Conservation (phyloP, 495 filamentous ascomycete genomes). For the Penicillium paxilli region DNA sequence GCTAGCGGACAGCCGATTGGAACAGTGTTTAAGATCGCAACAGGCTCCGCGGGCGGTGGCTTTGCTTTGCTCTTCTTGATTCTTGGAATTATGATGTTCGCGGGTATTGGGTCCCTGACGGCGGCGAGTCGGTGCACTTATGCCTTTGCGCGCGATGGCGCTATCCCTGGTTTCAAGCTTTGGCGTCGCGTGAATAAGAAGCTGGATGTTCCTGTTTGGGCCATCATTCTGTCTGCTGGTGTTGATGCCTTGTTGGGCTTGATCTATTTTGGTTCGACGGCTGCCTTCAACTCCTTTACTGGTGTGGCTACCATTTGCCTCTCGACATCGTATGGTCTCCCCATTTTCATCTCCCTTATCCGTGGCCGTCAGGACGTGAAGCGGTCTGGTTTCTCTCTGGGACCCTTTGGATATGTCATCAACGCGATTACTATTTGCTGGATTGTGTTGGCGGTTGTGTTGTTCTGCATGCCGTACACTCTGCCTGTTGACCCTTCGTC, state of each 20-base stretch:
- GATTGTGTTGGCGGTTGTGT: conserved; percentile 50
- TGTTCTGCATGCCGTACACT: conserved; percentile 58
- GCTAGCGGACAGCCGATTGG: conserved; percentile 55
- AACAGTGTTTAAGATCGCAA: conserved; percentile 34
- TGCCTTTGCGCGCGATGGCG: conserved; percentile 66
- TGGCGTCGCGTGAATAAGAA: conserved; percentile 59
- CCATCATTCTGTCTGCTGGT: conserved; percentile 53
- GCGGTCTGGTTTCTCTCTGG: conserved; percentile 49
- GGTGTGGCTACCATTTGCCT: conserved; percentile 67
- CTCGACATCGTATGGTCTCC: conserved; percentile 61
- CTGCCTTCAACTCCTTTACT: conserved; percentile 67
- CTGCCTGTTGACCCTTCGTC: conserved; percentile 45
- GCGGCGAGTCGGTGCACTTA: conserved; percentile 75
- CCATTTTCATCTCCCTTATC: conserved; percentile 60
- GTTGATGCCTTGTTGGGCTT: conserved; percentile 59
- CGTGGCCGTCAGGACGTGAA: conserved; percentile 48
- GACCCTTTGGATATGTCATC: conserved; percentile 52
- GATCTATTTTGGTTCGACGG: conserved; percentile 63
- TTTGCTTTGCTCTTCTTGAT: conserved; percentile 74
- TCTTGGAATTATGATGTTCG: conserved; percentile 73
- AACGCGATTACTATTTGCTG: conserved; percentile 50
- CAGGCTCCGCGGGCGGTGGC: conserved; percentile 53
- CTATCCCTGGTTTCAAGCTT: conserved; percentile 65
- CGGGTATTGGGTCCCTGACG: conserved; percentile 68
- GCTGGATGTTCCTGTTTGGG: conserved; percentile 58